These are phyloP conservation scores for Musa balbisiana DNA, from an alignment of 202 grass and related monocot genomes.

Conservation along the genomic window DNA sequence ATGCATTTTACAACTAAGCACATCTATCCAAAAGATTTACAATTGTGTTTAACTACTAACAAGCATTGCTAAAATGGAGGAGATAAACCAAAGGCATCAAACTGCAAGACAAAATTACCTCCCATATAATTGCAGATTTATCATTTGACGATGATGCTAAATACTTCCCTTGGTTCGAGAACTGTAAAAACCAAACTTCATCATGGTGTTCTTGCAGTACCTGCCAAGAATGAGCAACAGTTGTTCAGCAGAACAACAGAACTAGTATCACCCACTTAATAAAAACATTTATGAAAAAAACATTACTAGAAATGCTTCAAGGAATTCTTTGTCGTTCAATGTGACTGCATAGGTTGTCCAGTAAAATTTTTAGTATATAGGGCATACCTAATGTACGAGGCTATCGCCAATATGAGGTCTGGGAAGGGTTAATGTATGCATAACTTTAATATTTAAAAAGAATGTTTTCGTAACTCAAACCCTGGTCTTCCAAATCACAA, in stretches of 20 bases:
- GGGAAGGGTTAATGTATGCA: no score
- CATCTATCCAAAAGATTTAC: not conserved
- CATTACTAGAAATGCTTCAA: no score
- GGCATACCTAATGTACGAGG: no score
- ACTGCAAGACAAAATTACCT: slow-evolving; percentile 45
- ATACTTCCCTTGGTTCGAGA: slow-evolving; percentile 89
- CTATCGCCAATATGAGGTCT: no score
- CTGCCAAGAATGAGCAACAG: slow-evolving; percentile 30
- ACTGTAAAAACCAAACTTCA: slow-evolving; percentile 97
- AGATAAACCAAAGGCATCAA: slow-evolving; percentile 18
- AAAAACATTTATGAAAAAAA: not conserved
- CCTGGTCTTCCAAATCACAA: no score
- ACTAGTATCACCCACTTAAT: not conserved
- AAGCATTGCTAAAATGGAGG: slow-evolving; percentile 13
- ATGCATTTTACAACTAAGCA: not conserved
- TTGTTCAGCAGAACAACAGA: slow-evolving; percentile 17
- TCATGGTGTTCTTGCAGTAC: slow-evolving; percentile 63
- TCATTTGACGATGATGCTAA: slow-evolving; percentile 91
- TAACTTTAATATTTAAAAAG: no score
- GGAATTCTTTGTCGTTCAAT: no score
- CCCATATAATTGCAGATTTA: slow-evolving; percentile 87
- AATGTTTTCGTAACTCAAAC: no score
- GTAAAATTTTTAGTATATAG: no score
- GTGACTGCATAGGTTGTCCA: no score
- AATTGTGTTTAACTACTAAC: not conserved